Conservation (phyloP, 1,284 basidiomycete genomes). For the Moesziomyces aphidis region DNA sequence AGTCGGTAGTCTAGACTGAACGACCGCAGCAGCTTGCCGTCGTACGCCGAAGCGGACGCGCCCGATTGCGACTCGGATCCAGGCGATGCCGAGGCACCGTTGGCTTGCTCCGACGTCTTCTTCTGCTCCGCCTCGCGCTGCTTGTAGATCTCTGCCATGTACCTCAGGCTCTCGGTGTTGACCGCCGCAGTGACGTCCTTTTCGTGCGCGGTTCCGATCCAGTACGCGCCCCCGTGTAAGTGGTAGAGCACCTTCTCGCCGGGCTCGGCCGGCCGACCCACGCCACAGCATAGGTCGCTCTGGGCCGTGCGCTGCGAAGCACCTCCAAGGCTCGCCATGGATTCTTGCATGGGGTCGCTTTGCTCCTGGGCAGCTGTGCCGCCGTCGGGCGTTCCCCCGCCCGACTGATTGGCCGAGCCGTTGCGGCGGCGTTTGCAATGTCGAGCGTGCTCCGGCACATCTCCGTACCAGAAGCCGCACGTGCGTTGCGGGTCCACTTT, state of each 20-base stretch:
- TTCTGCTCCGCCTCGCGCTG: slow-evolving; percentile 8
- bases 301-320: slow-evolving; percentile 3
- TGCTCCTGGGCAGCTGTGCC: slow-evolving; percentile 11
- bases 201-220: slow-evolving; percentile 62
- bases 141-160: slow-evolving; percentile 50
- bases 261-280: slow-evolving; percentile 37
- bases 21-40: slow-evolving; percentile 46
- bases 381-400: background rate
- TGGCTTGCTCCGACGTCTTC: background rate
- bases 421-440: background rate
- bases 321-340: slow-evolving; percentile 7
- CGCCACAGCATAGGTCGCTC: slow-evolving; percentile 17
- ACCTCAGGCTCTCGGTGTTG: slow-evolving; percentile 49
- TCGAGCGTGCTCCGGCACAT: slow-evolving; percentile 18
- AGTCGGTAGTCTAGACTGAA: slow-evolving; percentile 64
- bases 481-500: slow-evolving; percentile 36
- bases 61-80: background rate
- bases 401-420: no score
- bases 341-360: background rate
- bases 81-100: slow-evolving; percentile 12
- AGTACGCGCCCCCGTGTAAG: slow-evolving; percentile 64
- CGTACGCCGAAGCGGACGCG: slow-evolving; percentile 2
- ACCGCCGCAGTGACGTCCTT: slow-evolving; percentile 57
- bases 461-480: slow-evolving; percentile 62
- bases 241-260: slow-evolving; percentile 61